Base-by-base conservation (phyloP, 768 basidiomycete genomes). In the Russula vinacea region DNA sequence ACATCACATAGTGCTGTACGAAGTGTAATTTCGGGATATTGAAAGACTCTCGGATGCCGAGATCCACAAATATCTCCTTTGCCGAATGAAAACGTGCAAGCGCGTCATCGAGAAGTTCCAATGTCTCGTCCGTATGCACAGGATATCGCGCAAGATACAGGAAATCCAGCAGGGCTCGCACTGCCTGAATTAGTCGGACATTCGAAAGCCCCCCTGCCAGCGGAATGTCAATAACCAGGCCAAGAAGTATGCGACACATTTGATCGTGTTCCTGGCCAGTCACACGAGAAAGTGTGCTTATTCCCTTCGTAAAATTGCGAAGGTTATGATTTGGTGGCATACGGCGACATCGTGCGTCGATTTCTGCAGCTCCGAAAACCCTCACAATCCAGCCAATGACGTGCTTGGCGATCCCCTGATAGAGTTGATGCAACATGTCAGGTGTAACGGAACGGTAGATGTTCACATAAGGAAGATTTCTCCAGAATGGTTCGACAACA, bases 321-420 rank as follows among this genome's bases (percentile, higher is more conserved):
- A 78, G 62, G 37, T 76, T 68, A 62, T 78, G 75, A 60, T 76
- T 77, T 2, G 73, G 73, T 2, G 76, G 76, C 0, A 79, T 59
- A 1, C 73, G 68, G 1, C 68, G 64, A 42, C 73, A 71, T 2
- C 74, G 72, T 33, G 33, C 33, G 8, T 33, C 33, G 33, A 33
- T 33, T 33, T 33, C 33, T 33, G 33, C 8, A 33, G 33, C 33
- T 8, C 33, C 33, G 33, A 3, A 33, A 33, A 8, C 33, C 33
- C 8, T 33, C 33, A 33, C 8, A 8, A 33, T 33, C 33, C 33
- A 33, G 33, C 33, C 8, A 33, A 33, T 3, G 8, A 33, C 8
- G 33, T 33, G 33, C 8, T 33, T 33, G 8, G 8, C 8, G 33
- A 77, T 62, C 2, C 76, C 78, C n/a, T 56, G 56, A 26, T 50